Evolutionary conservation across 305 asterid genomes (phyloP), one percentile per base, ranked within the genome.

Genomic region (Fraxinus albicans): DNA sequence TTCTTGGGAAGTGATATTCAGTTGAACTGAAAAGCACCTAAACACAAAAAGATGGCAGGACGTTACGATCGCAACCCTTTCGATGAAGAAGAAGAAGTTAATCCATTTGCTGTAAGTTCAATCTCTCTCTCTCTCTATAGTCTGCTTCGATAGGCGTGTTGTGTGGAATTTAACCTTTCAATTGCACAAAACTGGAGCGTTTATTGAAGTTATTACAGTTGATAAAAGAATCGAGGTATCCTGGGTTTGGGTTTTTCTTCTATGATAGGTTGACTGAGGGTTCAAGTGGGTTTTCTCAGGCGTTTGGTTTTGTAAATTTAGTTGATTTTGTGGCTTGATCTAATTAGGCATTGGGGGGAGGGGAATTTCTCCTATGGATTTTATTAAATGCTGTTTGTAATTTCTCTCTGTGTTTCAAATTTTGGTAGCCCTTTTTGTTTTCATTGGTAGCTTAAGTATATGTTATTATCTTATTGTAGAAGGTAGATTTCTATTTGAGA

Each of bases 41-140:
- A 72, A 81, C 65, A 44, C 6, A 1, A 60, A 81, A 70, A 73
- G 80, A 96, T 96, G 99, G 98, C 97, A 31, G 91, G 97, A 80
- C 97, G 95, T 79, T 95, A 87, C 90, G 99, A 95, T 91, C 93
- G 88, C 58, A 95, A 95, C 77, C 99, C 99, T 77, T 95, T 95
- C 33, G 99, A 91, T 35, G 99, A 95, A 80, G 97, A 89, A 83
- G 94, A 94, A 15, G 97, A 94, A 91, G 99, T 95, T 88, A 95
- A 95, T 85, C 99, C 99, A n/a, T 96, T 96, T 80, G 88, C 99
- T 85, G 99, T 96, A 79, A 89, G 94, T 85, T 15, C 25, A 15
- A 15, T 81, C 23, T 84, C 38, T 47, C 7, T 27, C 7, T 27
- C 13, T 27, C 34, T 76, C 10, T 29, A 19, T 27, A 13, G 1